phyloP scores from a whole-genome alignment of 2,329 filamentous ascomycete species.

The Furcasterigmium sp. region DNA sequence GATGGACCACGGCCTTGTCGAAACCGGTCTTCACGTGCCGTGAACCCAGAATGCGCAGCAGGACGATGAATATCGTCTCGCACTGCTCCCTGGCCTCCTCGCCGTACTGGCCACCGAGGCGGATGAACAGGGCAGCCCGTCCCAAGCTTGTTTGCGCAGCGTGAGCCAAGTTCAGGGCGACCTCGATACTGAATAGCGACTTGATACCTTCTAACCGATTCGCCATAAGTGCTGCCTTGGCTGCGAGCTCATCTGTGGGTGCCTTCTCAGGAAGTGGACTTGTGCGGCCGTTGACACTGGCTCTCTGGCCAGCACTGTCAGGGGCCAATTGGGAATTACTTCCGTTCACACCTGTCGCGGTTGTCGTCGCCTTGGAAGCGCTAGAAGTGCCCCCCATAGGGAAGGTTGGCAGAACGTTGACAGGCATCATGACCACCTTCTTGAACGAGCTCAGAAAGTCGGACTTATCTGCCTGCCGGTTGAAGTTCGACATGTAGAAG shows the following conservation, averaged over 20 bases:
- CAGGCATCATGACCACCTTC: slow-evolving; percentile 98
- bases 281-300: slow-evolving; percentile 28
- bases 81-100: slow-evolving; percentile 85
- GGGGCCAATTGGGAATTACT: slow-evolving; percentile 22
- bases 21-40: slow-evolving; percentile 91
- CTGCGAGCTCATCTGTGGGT: slow-evolving; percentile 85
- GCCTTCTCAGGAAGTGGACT: slow-evolving; percentile 55
- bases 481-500: slow-evolving; percentile 94
- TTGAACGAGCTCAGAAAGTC: slow-evolving; percentile 96
- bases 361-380: slow-evolving; percentile 21
- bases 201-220: slow-evolving; percentile 91
- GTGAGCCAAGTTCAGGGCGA: slow-evolving; percentile 85
- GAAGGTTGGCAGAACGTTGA: slow-evolving; percentile 77
- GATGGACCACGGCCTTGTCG: slow-evolving; percentile 83
- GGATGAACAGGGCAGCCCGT: slow-evolving; percentile 76
- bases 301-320: background rate
- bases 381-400: slow-evolving; percentile 54
- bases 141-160: slow-evolving; percentile 83
- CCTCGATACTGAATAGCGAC: slow-evolving; percentile 92
- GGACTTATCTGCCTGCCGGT: slow-evolving; percentile 89
- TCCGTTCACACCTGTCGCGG: slow-evolving; percentile 16
- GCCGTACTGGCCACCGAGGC: slow-evolving; percentile 72
- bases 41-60: slow-evolving; percentile 79
- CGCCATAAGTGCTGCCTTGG: slow-evolving; percentile 97
- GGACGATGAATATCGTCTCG: slow-evolving; percentile 76